Percentiles rank a stretch among this genome's conserved stretches.
Conservation (phyloP, 495 filamentous ascomycete genomes). For the Entonaema liquescens region DNA sequence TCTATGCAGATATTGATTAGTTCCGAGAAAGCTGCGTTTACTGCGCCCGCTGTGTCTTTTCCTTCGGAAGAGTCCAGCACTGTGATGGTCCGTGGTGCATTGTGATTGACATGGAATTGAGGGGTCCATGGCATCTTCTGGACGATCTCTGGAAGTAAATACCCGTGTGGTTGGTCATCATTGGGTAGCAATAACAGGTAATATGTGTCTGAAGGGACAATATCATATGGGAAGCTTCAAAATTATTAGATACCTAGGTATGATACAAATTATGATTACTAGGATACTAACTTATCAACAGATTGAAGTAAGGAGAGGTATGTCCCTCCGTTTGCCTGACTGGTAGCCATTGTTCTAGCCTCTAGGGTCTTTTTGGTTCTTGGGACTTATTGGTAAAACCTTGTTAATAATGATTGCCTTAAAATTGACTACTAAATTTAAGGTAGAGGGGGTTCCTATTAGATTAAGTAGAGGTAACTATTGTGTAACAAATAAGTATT, state of each 20-base stretch:
- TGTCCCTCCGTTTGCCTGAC: constrained; percentile 13
- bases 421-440: not conserved
- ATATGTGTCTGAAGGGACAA: constrained; percentile 30
- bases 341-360: constrained; percentile 10
- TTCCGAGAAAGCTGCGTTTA: constrained; percentile 47
- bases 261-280: not conserved
- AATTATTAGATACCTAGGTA: constrained; percentile 27
- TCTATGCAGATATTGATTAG: constrained; percentile 50
- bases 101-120: constrained; percentile 49
- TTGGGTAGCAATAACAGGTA: constrained; percentile 48
- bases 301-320: constrained; percentile 33
- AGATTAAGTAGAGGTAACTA: not conserved
- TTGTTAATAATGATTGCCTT: not conserved
- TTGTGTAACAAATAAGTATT: not conserved
- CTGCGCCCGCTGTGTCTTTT: constrained; percentile 25
- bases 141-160: constrained; percentile 52
- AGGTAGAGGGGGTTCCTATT: not conserved
- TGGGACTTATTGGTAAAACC: not conserved
- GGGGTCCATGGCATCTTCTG: constrained; percentile 57
- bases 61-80: constrained; percentile 45
- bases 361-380: not conserved
- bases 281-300: constrained; percentile 29
- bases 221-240: constrained; percentile 43
- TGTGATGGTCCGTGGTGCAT: constrained; percentile 40
- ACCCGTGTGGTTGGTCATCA: constrained; percentile 53